phyloP scores from a whole-genome alignment of 2,329 filamentous ascomycete species.

The Fusarium tricinctum region DNA sequence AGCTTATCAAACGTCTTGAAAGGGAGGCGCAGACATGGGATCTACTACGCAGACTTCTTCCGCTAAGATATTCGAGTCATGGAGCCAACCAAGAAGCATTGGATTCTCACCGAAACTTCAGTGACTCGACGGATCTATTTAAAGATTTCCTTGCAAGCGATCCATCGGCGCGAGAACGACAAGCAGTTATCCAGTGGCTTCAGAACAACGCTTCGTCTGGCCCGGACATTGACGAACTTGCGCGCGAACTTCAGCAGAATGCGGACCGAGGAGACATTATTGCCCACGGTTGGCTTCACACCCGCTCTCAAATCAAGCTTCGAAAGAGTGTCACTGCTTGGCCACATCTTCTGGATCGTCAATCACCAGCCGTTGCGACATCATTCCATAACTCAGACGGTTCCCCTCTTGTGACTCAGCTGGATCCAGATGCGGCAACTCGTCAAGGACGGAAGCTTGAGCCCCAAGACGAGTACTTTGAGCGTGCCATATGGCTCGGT shows the following conservation, averaged over 20 bases:
- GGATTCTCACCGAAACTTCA: constrained; percentile 39
- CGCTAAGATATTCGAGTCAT: constrained; percentile 71
- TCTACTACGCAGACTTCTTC: constrained; percentile 80
- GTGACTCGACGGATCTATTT: constrained; percentile 61
- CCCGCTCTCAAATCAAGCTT: constrained; percentile 88
- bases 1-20: constrained; percentile 70
- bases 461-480: constrained; percentile 87
- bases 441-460: constrained; percentile 84
- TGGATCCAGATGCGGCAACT: constrained; percentile 91
- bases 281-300: constrained; percentile 92
- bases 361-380: constrained; percentile 68
- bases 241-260: constrained; percentile 80
- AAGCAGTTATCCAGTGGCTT: constrained; percentile 86
- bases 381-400: constrained; percentile 71
- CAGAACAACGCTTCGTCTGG: constrained; percentile 80
- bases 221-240: constrained; percentile 80
- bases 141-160: constrained; percentile 81
- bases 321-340: constrained; percentile 83
- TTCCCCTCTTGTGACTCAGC: constrained; percentile 81
- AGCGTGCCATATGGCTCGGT: constrained; percentile 92
- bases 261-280: constrained; percentile 86
- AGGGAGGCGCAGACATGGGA: constrained; percentile 94
- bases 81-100: constrained; percentile 52
- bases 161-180: constrained; percentile 80
- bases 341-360: constrained; percentile 74